Evolutionary conservation across 2,329 filamentous ascomycete genomes (phyloP).

Genomic region (Penicillium sumatraense): DNA sequence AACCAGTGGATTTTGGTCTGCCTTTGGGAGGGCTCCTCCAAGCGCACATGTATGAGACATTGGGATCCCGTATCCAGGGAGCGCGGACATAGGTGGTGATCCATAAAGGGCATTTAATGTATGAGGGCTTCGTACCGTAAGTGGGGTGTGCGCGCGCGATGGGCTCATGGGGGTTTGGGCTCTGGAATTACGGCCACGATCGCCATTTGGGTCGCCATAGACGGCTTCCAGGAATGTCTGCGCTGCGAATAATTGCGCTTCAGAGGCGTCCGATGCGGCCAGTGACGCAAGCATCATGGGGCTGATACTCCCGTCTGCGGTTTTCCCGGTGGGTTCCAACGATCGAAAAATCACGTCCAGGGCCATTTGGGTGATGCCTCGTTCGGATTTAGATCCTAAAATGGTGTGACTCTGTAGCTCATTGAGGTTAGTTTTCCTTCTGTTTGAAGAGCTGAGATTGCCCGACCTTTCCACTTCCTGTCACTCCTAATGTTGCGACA

Average conservation of each 20-base stretch:
- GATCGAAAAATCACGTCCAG: constrained; percentile 89
- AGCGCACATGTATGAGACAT: constrained; percentile 8
- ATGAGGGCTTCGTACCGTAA: constrained; percentile 48
- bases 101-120: constrained; percentile 30
- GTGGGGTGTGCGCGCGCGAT: constrained; percentile 49
- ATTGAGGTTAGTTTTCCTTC: background rate
- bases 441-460: background rate
- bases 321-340: constrained; percentile 72
- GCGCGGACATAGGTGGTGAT: constrained; percentile 20
- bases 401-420: constrained; percentile 84
- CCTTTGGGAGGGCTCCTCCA: constrained; percentile 20
- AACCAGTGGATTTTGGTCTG: background rate
- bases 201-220: constrained; percentile 67
- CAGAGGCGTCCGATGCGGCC: constrained; percentile 76
- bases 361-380: constrained; percentile 87
- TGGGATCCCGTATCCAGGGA: constrained; percentile 20
- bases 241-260: constrained; percentile 76
- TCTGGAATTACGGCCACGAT: constrained; percentile 65
- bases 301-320: constrained; percentile 56
- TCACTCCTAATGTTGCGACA: constrained; percentile 89
- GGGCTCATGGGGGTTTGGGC: constrained; percentile 70
- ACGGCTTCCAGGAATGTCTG: constrained; percentile 77
- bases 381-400: constrained; percentile 81
- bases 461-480: constrained; percentile 91
- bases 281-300: constrained; percentile 73